Base-by-base conservation (phyloP, 2,329 filamentous ascomycete genomes). In the Penicillium sp. region DNA sequence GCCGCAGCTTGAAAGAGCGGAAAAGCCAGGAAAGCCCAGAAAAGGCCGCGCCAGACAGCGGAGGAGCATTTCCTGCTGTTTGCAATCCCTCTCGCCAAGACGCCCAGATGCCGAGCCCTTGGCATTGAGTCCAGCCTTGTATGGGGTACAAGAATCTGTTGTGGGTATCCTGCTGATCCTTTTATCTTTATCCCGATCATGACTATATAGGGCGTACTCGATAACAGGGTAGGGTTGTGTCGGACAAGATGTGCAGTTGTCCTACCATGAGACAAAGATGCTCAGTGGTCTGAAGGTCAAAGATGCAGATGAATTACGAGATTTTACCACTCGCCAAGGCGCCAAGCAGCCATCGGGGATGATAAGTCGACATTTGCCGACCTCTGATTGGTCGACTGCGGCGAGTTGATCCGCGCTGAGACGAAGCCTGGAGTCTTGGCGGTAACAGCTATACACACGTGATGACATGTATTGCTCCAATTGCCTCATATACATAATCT, bases 61-160 rank as follows among this genome's bases (percentile, higher is more conserved):
- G 59, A 57, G 52, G 57, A 58, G 42, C 49, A 52, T 43, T 46
- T 54, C 45, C 45, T 53, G 48, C 57, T 60, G 56, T 56, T 59
- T 54, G 52, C 56, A 59, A 48, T 49, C 45, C 51, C 55, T 56
- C 56, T 54, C 52, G 57, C 58, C 61, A 60, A 59, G 59, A 31
- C 53, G 62, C 62, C 61, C 57, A 64, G 62, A 57, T 60, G 62
- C 62, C 62, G 55, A 64, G 61, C 53, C 56, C 62, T 64, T 64
- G 62, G 62, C 62, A 59, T 58, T 52, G 49, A 51, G 47, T 55
- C 49, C 51, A 55, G 43, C 43, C 48, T 43, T 51, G 24, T 49
- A 40, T 29, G 39, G 35, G 24, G 22, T 43, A 45, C 49, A 28
- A 43, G 24, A 37, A 29, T 28, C 34, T 12, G 37, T 37, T 22